Conservation (phyloP, 1,139 yeast species). For the Yamadazyma diospyri region DNA sequence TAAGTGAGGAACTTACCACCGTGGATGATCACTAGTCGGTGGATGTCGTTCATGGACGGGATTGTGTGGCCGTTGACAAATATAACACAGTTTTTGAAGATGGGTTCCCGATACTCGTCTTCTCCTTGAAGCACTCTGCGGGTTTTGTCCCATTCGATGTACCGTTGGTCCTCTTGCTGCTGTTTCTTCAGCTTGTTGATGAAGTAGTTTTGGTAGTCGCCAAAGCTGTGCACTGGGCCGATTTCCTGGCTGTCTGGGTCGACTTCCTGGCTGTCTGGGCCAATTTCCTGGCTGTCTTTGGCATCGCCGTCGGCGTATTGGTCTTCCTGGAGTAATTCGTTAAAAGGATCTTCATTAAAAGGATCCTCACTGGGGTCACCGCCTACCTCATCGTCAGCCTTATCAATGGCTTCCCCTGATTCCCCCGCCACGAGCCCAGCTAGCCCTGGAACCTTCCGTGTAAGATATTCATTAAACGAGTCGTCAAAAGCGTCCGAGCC, state of each 20-base stretch:
- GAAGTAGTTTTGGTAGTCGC: constrained; percentile 69
- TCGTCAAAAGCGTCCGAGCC: constrained; percentile 40
- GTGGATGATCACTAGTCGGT: constrained; percentile 63
- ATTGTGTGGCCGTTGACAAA: constrained; percentile 84
- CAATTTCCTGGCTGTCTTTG: constrained; percentile 1
- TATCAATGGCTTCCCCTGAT: not conserved
- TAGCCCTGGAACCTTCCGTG: constrained; percentile 2
- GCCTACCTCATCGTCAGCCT: not conserved
- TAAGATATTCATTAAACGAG: constrained; percentile 23
- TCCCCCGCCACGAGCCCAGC: not conserved
- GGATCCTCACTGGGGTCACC: not conserved
- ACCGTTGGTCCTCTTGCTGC: constrained; percentile 58
- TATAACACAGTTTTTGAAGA: constrained; percentile 63
- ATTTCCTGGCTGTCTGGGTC: constrained; percentile 20
- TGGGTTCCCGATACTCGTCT: constrained; percentile 20
- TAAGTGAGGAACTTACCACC: constrained; percentile 80
- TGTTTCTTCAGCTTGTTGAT: constrained; percentile 65
- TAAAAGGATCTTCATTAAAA: not conserved
- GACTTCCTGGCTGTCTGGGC: not conserved
- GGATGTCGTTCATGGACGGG: constrained; percentile 73
- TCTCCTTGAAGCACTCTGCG: constrained; percentile 27
- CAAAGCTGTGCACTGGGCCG: constrained; percentile 51
- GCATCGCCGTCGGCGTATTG: not conserved
- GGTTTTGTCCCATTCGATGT: constrained; percentile 46
- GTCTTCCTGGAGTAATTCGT: not conserved